These are phyloP conservation scores for Bremia lactucae DNA, from an alignment of 352 stramenopile species.

Conservation along the genomic window DNA sequence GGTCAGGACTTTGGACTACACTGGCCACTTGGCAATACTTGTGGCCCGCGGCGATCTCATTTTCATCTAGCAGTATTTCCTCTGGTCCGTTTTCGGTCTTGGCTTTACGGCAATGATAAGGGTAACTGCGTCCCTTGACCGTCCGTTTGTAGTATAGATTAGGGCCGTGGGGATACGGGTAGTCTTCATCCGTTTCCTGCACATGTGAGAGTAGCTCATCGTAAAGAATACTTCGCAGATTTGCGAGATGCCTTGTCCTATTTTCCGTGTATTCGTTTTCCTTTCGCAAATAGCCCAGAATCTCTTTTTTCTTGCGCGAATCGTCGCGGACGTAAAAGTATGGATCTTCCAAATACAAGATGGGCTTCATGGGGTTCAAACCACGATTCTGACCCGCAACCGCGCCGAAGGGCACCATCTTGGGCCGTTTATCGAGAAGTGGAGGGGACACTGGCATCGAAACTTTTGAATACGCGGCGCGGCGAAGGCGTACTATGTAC, in stretches of 20 bases:
- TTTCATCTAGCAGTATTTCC: conserved; percentile 91
- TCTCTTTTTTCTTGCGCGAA: conserved; percentile 81
- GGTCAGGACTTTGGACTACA: conserved; percentile 77
- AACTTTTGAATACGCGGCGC: conserved; percentile 48
- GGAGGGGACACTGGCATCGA: conserved; percentile 33
- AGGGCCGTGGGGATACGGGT: conserved; percentile 67
- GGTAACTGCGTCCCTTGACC: conserved; percentile 77
- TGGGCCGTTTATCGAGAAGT: conserved; percentile 52
- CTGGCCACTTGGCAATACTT: conserved; percentile 75
- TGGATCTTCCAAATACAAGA: conserved; percentile 85
- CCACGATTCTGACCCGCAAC: conserved; percentile 75
- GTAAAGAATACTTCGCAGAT: conserved; percentile 85
- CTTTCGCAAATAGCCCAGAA: conserved; percentile 86
- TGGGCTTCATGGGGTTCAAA: conserved; percentile 82
- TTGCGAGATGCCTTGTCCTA: conserved; percentile 79
- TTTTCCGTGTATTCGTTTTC: conserved; percentile 91
- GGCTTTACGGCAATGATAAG: conserved; percentile 66
- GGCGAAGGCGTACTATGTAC: conserved; percentile 44
- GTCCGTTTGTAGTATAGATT: conserved; percentile 87
- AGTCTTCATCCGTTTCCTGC: conserved; percentile 83
- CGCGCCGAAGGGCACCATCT: conserved; percentile 79
- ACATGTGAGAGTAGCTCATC: conserved; percentile 86
- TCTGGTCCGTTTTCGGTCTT: conserved; percentile 65
- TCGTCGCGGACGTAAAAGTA: conserved; percentile 95
- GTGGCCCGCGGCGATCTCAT: conserved; percentile 81